Base-by-base conservation (phyloP, 352 stramenopile genomes). In the Pythium insidiosum region DNA sequence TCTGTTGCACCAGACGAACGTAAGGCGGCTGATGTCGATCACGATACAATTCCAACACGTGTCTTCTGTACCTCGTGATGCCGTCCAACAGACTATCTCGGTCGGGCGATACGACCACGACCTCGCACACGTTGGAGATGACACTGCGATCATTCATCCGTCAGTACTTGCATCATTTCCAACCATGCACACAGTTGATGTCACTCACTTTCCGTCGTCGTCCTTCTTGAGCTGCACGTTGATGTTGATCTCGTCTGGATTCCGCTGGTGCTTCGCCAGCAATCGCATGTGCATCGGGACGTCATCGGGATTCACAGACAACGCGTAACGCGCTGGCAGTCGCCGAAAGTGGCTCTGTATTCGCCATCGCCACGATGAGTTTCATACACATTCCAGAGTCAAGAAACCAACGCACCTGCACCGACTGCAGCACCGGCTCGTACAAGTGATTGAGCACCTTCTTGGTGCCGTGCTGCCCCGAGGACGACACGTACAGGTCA, bases 381-480 rank as follows among this genome's bases (percentile, higher is more conserved):
- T n/a, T n/a, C n/a, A n/a, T n/a, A n/a, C n/a, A n/a, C n/a, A n/a
- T n/a, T n/a, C n/a, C n/a, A n/a, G n/a, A n/a, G n/a, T n/a, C n/a
- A n/a, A n/a, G n/a, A n/a, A n/a, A n/a, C n/a, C n/a, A n/a, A n/a
- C 31, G 20, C 31, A 72, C 58, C 55, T 73, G 72, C n/a, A 93
- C 80, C 0, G 77, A 88, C 43, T 84, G 66, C 25, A 93, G 68
- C n/a, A 93, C 80, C 2, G 80, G 80, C 29, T 87, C 76, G 57
- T 93, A 93, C 39, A 93, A 45, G 46, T 93, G 80, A 40, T 93
- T 93, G 24, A 89, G 54, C 43, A 89, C 80, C 53, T 87, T 87
- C 31, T 81, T 82, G 25, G 70, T 62, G 18, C 77, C 77, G 21
- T 83, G 68, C 2, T 75, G 76, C 0, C 64, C 69, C 0, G 74